Percentiles rank a stretch among this genome's conserved stretches.
Conservation (phyloP, 352 stramenopile species). For the Phytophthora quininea region DNA sequence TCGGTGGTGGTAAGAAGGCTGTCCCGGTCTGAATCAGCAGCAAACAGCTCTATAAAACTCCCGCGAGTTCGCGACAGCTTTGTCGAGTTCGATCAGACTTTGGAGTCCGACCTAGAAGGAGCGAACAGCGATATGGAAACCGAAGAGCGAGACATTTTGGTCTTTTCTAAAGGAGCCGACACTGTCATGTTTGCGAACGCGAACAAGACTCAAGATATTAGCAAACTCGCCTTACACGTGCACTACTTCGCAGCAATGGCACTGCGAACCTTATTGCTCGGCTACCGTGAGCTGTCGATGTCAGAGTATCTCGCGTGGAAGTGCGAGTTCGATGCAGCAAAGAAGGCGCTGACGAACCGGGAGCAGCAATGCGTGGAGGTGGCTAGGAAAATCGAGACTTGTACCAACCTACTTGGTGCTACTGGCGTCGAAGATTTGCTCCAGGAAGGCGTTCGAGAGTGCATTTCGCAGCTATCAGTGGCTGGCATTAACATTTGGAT, state of each 20-base stretch:
- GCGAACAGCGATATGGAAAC: conserved; percentile 24
- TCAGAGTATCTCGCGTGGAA: conserved; percentile 80
- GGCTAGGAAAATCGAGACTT: conserved; percentile 76
- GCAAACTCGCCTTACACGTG: conserved; percentile 77
- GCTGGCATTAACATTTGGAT: conserved; percentile 99
- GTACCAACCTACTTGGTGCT: conserved; percentile 92
- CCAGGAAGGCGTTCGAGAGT: conserved; percentile 96
- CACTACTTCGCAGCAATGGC: conserved; percentile 90
- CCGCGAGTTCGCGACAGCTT: conserved; percentile 27
- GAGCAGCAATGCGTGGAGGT: conserved; percentile 73
- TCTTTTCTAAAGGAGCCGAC: conserved; percentile 91
- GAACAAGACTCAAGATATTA: conserved; percentile 73
- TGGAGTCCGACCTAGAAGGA: conserved; percentile 27
- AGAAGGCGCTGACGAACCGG: conserved; percentile 67
- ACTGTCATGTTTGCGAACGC: conserved; percentile 89
- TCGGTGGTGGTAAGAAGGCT: conserved; percentile 77
- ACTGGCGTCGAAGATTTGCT: conserved; percentile 98
- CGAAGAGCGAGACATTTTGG: conserved; percentile 62
- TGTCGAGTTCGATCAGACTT: conserved; percentile 32
- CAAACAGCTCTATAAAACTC: conserved; percentile 9
- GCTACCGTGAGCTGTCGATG: conserved; percentile 66
- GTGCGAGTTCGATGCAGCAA: conserved; percentile 66
- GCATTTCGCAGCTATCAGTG: conserved; percentile 93
- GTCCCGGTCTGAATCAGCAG: not conserved
- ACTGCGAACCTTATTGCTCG: conserved; percentile 85